A percentile compares a stretch with the other conserved stretches of the same genome.
Conservation (phyloP, 768 basidiomycete genomes). For the Stropharia rugosoannulata region DNA sequence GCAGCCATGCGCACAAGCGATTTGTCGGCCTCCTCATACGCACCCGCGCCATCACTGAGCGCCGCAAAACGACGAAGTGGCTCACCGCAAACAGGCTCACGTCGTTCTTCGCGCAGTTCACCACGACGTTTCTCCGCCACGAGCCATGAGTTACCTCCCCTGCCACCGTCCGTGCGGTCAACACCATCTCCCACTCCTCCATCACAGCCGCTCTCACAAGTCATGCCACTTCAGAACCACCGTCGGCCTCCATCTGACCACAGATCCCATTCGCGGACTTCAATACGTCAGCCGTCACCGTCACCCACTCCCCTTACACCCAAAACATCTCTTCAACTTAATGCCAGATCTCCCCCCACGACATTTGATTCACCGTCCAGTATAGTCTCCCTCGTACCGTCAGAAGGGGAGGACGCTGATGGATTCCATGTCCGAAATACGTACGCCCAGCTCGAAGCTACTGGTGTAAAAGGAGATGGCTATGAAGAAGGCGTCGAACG, state of each 20-base stretch:
- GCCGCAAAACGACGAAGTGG: conserved; percentile 23
- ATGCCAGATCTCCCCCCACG: conserved; percentile 15
- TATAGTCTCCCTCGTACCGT: conserved; percentile 58
- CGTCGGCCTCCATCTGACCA: neutral
- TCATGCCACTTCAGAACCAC: neutral
- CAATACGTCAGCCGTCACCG: conserved; percentile 16
- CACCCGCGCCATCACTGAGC: conserved; percentile 22
- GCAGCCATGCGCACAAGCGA: conserved; percentile 30
- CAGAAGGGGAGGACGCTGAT: conserved; percentile 80
- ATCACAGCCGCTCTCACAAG: neutral
- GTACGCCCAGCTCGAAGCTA: conserved; percentile 85
- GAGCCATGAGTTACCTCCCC: conserved; percentile 28
- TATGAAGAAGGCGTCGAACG: conserved; percentile 93
- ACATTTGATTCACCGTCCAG: conserved; percentile 24
- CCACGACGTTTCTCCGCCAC: conserved; percentile 8
- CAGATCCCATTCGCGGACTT: neutral
- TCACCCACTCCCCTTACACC: conserved; percentile 22
- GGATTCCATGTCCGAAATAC: conserved; percentile 82
- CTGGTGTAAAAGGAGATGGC: conserved; percentile 94
- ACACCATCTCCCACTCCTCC: conserved; percentile 28
- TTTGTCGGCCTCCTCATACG: conserved; percentile 30
- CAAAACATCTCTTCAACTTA: conserved; percentile 22
- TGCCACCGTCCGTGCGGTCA: conserved; percentile 30
- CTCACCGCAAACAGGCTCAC: conserved; percentile 25
- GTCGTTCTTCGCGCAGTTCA: conserved; percentile 31